phyloP scores from a whole-genome alignment of 78 protist genomes.

The Isochrysis galbana region DNA sequence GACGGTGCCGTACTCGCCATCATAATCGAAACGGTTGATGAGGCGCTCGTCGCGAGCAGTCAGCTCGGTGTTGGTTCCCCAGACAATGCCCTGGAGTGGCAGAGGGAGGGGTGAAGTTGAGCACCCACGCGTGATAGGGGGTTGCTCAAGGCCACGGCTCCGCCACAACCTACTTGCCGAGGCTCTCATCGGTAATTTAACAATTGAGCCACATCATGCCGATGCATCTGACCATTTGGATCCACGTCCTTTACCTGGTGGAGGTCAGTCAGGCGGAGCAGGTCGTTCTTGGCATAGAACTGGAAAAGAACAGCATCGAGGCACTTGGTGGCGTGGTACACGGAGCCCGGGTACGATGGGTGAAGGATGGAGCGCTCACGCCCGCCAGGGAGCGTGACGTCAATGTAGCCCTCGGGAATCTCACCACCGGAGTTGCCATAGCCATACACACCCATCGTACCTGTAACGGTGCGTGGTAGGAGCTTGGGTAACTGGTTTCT shows the following conservation, averaged over 20 bases:
- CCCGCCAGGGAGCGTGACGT: constrained; percentile 31
- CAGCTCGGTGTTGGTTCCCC: constrained; percentile 35
- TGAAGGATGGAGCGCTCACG: constrained; percentile 31
- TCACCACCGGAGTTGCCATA: constrained; percentile 40
- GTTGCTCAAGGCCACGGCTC: too few species aligned
- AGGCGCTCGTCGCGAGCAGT: constrained; percentile 41
- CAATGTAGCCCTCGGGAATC: constrained; percentile 54
- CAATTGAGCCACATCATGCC: background rate
- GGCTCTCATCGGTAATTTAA: too few species aligned
- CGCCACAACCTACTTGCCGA: too few species aligned
- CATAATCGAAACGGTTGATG: constrained; percentile 48
- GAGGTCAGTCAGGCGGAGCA: constrained; percentile 48
- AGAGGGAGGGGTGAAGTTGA: too few species aligned
- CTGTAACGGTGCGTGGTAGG: too few species aligned
- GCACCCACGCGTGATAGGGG: too few species aligned
- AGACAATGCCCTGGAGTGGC: constrained; percentile 48
- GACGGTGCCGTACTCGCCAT: constrained; percentile 58
- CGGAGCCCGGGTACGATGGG: constrained; percentile 53
- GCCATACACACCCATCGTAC: constrained; percentile 54
- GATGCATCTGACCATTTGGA: background rate
- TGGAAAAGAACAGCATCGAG: constrained; percentile 51
- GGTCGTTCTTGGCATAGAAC: constrained; percentile 55
- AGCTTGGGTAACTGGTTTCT: too few species aligned
- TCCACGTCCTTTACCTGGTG: too few species aligned
- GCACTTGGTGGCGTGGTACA: constrained; percentile 59